Evolutionary conservation across 345 rosid species (phyloP).

Genomic region (Arabidopsis arenosa): DNA sequence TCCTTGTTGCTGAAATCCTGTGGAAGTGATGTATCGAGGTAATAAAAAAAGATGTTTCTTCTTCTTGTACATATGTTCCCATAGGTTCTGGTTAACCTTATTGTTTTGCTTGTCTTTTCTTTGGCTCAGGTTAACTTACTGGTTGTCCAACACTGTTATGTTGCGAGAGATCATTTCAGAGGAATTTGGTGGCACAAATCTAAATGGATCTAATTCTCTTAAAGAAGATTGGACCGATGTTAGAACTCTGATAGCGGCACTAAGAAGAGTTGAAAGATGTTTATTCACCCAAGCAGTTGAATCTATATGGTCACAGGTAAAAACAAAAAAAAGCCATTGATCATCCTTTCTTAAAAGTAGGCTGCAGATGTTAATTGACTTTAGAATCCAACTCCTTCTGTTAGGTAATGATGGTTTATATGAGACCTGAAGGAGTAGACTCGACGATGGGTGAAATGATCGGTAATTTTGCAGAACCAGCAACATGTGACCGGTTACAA

Average conservation of each 20-base stretch:
- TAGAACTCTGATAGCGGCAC: conserved; percentile 68
- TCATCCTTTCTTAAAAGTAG: conserved; percentile 9
- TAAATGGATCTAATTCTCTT: conserved; percentile 49
- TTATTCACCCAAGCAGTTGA: conserved; percentile 83
- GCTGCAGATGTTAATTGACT: conserved; percentile 23
- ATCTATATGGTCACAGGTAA: conserved; percentile 99
- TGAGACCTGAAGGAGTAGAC: conserved; percentile 65
- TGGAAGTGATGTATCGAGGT: conserved; percentile 89
- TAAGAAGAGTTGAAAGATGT: conserved; percentile 89
- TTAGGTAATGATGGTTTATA: conserved; percentile 82
- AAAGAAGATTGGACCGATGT: conserved; percentile 83
- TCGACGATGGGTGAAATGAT: conserved; percentile 45
- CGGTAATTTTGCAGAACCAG: conserved; percentile 71
- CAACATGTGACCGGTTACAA: conserved; percentile 78
- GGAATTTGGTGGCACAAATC: conserved; percentile 49
- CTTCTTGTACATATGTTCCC: conserved; percentile 21
- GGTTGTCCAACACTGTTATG: conserved; percentile 90
- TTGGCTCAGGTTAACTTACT: conserved; percentile 79
- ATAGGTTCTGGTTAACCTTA: background rate
- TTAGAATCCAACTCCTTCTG: conserved; percentile 11
- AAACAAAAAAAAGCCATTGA: background rate
- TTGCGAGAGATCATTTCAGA: conserved; percentile 79
- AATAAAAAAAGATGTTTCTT: background rate
- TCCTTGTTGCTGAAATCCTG: conserved; percentile 79
- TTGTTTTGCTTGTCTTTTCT: conserved; percentile 39